These are phyloP conservation scores for Cladosporium sphaerospermum DNA, from an alignment of 2,329 filamentous ascomycete genomes.

Conservation along the genomic window DNA sequence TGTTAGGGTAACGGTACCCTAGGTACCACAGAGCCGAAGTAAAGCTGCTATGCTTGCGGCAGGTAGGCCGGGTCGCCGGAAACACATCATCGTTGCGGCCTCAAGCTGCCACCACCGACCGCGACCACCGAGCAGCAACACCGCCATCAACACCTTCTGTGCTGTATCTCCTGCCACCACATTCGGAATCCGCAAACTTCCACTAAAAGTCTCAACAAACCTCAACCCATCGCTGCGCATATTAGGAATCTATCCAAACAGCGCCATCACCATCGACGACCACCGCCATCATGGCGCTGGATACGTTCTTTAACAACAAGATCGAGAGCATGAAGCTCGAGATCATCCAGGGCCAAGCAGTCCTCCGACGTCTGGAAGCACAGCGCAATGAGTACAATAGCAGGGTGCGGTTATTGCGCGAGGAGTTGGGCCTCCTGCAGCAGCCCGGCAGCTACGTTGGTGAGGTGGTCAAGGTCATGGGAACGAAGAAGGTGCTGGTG, in stretches of 20 bases:
- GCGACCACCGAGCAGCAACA: neutral
- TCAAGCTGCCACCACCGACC: constrained; percentile 1
- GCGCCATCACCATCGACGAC: constrained; percentile 11
- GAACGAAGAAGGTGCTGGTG: constrained; percentile 97
- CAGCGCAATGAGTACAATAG: constrained; percentile 99
- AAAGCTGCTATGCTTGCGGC: too few relatives aligned
- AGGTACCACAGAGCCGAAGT: too few relatives aligned
- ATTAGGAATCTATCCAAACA: neutral
- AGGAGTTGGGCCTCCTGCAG: constrained; percentile 92
- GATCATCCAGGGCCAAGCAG: constrained; percentile 97
- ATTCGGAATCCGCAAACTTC: neutral
- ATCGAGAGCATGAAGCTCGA: constrained; percentile 99
- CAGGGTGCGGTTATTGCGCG: constrained; percentile 83
- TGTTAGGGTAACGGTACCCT: too few relatives aligned
- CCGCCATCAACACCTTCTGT: neutral
- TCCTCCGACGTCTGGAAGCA: constrained; percentile 88
- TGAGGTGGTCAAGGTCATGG: constrained; percentile 99
- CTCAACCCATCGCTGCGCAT: neutral
- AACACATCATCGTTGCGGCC: constrained; percentile 6
- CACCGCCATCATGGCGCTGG: constrained; percentile 78
- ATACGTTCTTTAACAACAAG: constrained; percentile 99
- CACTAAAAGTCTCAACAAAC: neutral
- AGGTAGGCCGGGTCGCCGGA: neutral
- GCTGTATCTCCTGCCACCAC: neutral
- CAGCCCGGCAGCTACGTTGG: constrained; percentile 97